These are phyloP conservation scores for Pythium aquatile DNA, from an alignment of 352 stramenopile genomes.

Conservation along the genomic window DNA sequence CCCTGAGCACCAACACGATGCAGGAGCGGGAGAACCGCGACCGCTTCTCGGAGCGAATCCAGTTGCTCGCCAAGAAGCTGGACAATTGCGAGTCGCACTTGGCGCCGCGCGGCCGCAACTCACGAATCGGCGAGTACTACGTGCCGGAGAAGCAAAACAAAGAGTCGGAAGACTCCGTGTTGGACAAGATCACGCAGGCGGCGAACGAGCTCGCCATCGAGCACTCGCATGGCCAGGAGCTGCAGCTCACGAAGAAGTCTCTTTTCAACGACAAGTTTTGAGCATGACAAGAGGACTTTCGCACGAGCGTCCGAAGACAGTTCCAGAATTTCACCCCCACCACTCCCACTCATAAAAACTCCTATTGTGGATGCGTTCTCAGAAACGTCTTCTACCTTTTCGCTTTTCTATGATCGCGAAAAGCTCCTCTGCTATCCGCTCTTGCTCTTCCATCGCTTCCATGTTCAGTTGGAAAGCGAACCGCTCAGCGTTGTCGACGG, in stretches of 20 bases:
- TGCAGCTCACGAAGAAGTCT: constrained; percentile 82
- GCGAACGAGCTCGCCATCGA: constrained; percentile 87
- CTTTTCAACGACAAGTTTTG: constrained; percentile 84
- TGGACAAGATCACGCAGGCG: constrained; percentile 87
- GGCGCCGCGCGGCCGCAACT: constrained; percentile 52
- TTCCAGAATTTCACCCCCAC: not conserved
- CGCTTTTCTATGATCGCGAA: constrained; percentile 80
- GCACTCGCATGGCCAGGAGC: constrained; percentile 72
- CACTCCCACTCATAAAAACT: constrained; percentile 1
- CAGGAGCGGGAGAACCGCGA: constrained; percentile 89
- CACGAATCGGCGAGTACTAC: constrained; percentile 84
- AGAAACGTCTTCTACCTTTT: constrained; percentile 47
- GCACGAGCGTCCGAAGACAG: not conserved
- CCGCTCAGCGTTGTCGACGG: constrained; percentile 57
- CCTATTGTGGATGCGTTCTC: constrained; percentile 14
- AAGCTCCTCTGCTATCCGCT: constrained; percentile 80
- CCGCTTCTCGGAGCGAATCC: constrained; percentile 88
- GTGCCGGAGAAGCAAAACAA: constrained; percentile 83
- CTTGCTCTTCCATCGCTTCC: constrained; percentile 72
- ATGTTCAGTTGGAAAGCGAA: constrained; percentile 59
- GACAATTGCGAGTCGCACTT: constrained; percentile 71
- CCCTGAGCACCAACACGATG: constrained; percentile 88
- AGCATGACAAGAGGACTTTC: constrained; percentile 14
- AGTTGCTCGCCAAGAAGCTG: constrained; percentile 82
- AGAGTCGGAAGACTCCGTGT: constrained; percentile 67